Evolutionary conservation across 1,284 basidiomycete species (phyloP).

Genomic region (Fomitopsis schrenkii): DNA sequence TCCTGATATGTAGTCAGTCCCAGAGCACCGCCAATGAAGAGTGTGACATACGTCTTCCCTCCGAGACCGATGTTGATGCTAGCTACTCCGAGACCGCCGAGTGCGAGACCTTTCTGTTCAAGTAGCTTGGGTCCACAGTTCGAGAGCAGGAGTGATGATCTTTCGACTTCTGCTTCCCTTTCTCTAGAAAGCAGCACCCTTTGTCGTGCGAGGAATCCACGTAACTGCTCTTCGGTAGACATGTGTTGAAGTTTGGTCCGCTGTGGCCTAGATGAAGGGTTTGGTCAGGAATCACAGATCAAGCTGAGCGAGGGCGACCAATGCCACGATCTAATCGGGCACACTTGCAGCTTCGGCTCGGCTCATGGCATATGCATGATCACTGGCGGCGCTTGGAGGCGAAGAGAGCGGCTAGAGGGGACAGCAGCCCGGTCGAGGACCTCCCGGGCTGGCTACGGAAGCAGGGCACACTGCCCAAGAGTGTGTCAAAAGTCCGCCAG

Average conservation of each 20-base stretch:
- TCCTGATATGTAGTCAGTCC: constrained; percentile 8
- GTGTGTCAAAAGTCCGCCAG: not conserved
- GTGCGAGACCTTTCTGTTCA: constrained; percentile 82
- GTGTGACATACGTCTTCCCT: constrained; percentile 74
- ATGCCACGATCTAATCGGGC: no score
- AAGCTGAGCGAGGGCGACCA: no score
- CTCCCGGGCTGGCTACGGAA: constrained; percentile 6
- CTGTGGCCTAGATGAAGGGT: no score
- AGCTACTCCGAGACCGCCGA: constrained; percentile 70
- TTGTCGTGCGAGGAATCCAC: constrained; percentile 71
- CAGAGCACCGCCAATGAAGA: not conserved
- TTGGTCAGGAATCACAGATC: no score
- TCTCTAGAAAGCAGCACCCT: constrained; percentile 66
- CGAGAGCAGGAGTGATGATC: constrained; percentile 76
- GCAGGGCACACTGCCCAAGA: not conserved
- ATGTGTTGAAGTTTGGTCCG: constrained; percentile 6
- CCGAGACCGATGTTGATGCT: constrained; percentile 80
- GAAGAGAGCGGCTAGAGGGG: constrained; percentile 14
- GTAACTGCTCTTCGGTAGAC: constrained; percentile 39
- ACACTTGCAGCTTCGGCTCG: no score
- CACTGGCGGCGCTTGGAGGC: not conserved
- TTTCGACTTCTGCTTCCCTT: constrained; percentile 79
- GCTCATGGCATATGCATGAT: no score
- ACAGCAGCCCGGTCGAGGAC: not conserved
- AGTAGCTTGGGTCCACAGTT: constrained; percentile 83